Conservation (phyloP, 805 yeast species). For the Torulaspora delbrueckii region DNA sequence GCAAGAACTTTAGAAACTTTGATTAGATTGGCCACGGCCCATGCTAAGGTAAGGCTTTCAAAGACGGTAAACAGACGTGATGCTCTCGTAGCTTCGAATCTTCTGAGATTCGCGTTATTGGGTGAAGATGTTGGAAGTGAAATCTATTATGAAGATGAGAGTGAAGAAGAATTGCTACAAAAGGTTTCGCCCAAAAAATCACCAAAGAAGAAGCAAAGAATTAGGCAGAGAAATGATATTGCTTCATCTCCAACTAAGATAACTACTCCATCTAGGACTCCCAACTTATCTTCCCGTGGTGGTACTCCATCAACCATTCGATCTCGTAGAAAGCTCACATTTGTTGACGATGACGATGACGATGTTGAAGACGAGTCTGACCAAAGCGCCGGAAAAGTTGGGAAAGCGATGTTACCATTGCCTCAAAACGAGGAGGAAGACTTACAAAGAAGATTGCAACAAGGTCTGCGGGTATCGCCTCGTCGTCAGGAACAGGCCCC, state of each 20-base stretch:
- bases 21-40: slow-evolving; percentile 92
- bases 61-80: slow-evolving; percentile 68
- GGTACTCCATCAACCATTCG: slow-evolving; percentile 28
- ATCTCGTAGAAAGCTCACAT: slow-evolving; percentile 39
- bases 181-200: slow-evolving; percentile 32
- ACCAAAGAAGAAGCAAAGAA: slow-evolving; percentile 33
- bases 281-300: slow-evolving; percentile 6
- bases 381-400: slow-evolving; percentile 15
- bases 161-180: slow-evolving; percentile 16
- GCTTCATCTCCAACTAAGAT: slow-evolving; percentile 21
- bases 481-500: slow-evolving; percentile 20
- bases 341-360: slow-evolving; percentile 25
- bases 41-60: slow-evolving; percentile 90
- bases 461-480: slow-evolving; percentile 32
- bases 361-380: slow-evolving; percentile 18
- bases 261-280: slow-evolving; percentile 14
- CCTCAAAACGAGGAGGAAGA: slow-evolving; percentile 33
- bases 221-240: slow-evolving; percentile 9
- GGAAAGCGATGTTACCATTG: slow-evolving; percentile 25
- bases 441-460: slow-evolving; percentile 25
- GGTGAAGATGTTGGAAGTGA: slow-evolving; percentile 34
- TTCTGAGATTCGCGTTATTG: slow-evolving; percentile 79
- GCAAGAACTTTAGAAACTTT: slow-evolving; percentile 97
- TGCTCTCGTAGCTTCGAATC: slow-evolving; percentile 78
- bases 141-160: slow-evolving; percentile 20